phyloP scores from a whole-genome alignment of 164 flowering plant species.

The Vitis vinifera region ASM3070453v1 NC_081821.1:7365001-7365500 shows the following conservation, averaged over 20 bases:
- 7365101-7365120: no score
- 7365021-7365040: no score
- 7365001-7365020: no score
- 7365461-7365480: no score
- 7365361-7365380: neutral
- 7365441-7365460: no score
- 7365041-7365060: no score
- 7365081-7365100: neutral
- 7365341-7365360: neutral
- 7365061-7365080: neutral
- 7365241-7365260: slow-evolving; percentile 15
- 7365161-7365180: slow-evolving; percentile 27
- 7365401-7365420: no score
- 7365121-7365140: neutral
- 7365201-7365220: slow-evolving; percentile 9
- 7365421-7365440: no score
- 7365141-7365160: slow-evolving; percentile 10
- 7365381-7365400: neutral
- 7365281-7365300: slow-evolving; percentile 7
- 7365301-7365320: neutral
- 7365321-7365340: neutral
- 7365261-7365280: neutral
- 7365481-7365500: no score
- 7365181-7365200: neutral
- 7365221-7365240: slow-evolving; percentile 16